phyloP scores from a whole-genome alignment of 176 grass and related monocot genomes.

The Triticum dicoccoides region DNA sequence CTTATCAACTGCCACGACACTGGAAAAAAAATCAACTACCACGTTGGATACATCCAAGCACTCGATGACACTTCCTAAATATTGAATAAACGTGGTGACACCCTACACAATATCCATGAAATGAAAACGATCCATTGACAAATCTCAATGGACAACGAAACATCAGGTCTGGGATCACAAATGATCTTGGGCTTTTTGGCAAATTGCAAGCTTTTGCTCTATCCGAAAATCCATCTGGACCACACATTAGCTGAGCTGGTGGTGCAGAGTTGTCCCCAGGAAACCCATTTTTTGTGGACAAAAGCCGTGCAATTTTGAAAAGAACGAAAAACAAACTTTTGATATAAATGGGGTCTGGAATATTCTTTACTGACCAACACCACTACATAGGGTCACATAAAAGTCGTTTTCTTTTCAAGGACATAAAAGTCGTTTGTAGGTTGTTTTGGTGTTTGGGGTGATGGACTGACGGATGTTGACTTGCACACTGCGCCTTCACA shows the following conservation, averaged over 20 bases:
- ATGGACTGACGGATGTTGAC: background rate
- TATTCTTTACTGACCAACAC: background rate
- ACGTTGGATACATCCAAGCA: too few species aligned
- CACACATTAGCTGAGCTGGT: background rate
- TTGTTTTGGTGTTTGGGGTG: background rate
- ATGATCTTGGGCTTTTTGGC: background rate
- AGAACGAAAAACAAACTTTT: background rate
- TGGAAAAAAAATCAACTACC: too few species aligned
- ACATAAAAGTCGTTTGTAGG: background rate
- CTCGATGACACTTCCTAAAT: too few species aligned
- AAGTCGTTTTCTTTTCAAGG: background rate
- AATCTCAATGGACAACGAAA: background rate
- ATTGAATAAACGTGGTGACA: too few species aligned
- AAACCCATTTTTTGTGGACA: background rate
- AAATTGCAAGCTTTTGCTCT: background rate
- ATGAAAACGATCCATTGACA: background rate
- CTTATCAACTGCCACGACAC: too few species aligned
- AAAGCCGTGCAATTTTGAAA: background rate
- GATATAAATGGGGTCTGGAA: background rate
- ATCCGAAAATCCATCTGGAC: background rate
- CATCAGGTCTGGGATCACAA: background rate
- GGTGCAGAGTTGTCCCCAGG: background rate
- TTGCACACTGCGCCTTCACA: background rate
- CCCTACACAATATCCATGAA: background rate
- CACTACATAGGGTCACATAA: background rate